Base-by-base conservation (phyloP, 2,329 filamentous ascomycete species). In the Exophiala spinifera region DNA sequence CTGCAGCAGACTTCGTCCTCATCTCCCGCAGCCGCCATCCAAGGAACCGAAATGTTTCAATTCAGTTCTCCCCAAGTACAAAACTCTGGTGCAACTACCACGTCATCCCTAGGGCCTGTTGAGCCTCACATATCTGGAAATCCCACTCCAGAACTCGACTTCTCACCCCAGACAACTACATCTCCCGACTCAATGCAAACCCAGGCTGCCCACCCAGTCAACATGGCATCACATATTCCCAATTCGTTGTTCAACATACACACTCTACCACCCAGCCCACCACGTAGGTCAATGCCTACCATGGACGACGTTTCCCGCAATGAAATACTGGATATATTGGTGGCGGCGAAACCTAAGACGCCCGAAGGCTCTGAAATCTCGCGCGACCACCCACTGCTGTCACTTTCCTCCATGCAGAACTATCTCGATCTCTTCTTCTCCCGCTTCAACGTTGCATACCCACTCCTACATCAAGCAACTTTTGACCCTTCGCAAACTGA, bases 361-460 rank as follows among this genome's bases (percentile, higher is more conserved):
- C 76, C 79, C 3, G 75, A 80, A 50, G 76, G 77, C 1, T 68
- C 72, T 23, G 65, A 69, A 8, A 72, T 79, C 43, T 72, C 72
- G n/a, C 65, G 72, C 15, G 73, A 79, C 5, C 75, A 84, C 33
- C 76, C 77, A 0, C 66, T 84, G 0, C 67, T 85, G 2, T 78
- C 76, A 0, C 67, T 79, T 0, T 61, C 66, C 1, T 75, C 77
- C 0, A 67, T 85, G 7, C 80, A 84, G 59, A 73, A 70, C 2
- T 85, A 83, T 63, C 74, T 76, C 36, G 79, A 84, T 55, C 68
- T 85, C 1, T 86, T 80, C 68, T 85, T 85, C 65, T 76, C 74
- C 0, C 74, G 77, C 2, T 85, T 85, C 68, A 85, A 86, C 63
- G 75, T 76, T 0, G 72, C 77, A 1, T 85, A 85, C 59, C 83